Evolutionary conservation across 2,329 filamentous ascomycete species (phyloP).

Genomic region (Neofusicoccum umdonicola): DNA sequence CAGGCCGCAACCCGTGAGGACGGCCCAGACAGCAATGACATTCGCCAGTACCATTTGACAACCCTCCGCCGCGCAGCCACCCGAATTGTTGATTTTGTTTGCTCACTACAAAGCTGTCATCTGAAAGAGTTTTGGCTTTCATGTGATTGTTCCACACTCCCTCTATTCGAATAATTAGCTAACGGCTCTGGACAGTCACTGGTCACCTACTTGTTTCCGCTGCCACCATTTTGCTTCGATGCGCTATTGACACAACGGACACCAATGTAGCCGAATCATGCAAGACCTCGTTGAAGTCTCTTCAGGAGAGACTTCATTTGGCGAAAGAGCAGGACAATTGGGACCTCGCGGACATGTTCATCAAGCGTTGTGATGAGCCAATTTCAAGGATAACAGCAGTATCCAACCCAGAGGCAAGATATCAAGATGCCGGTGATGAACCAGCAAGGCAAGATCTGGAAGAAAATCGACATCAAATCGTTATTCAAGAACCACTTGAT

Average conservation of each 20-base stretch:
- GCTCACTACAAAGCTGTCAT: constrained; percentile 45
- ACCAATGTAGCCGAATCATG: constrained; percentile 15
- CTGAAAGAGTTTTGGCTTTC: constrained; percentile 54
- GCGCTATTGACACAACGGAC: constrained; percentile 52
- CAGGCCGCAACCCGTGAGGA: constrained; percentile 18
- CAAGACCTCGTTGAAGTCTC: not conserved
- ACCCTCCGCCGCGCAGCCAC: constrained; percentile 51
- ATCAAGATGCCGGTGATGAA: not conserved
- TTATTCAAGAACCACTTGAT: not conserved
- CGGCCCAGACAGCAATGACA: constrained; percentile 25
- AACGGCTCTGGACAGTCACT: constrained; percentile 35
- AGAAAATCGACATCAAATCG: not conserved
- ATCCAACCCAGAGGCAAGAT: too few species aligned
- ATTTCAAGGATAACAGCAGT: constrained; percentile 1
- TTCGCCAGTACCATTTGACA: constrained; percentile 30
- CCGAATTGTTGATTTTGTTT: constrained; percentile 50
- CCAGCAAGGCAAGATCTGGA: not conserved
- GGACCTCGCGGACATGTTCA: constrained; percentile 16
- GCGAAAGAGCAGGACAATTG: constrained; percentile 3
- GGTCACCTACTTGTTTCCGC: constrained; percentile 55
- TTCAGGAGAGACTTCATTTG: not conserved
- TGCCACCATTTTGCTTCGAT: constrained; percentile 52
- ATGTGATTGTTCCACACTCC: constrained; percentile 19
- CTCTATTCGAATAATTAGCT: not conserved
- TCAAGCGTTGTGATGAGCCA: constrained; percentile 7